Conservation (phyloP, 106 monocot species). For the Dioscorea dumetorum region DNA sequence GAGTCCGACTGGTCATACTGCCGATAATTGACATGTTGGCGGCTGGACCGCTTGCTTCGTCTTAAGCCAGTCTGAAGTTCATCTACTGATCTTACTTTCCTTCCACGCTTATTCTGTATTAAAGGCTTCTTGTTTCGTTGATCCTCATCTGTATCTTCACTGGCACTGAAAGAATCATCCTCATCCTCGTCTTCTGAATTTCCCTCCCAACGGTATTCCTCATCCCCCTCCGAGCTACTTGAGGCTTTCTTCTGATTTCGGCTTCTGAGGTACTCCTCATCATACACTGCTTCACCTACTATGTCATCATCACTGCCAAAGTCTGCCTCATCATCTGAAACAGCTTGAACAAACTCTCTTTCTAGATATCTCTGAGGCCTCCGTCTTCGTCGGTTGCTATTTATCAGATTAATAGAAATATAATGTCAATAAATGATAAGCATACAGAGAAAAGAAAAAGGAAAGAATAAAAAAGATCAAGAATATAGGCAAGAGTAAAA, state of each 20-base stretch:
- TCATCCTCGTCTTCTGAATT: conserved; percentile 52
- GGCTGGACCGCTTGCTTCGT: conserved; percentile 72
- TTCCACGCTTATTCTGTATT: conserved; percentile 31
- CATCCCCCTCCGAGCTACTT: conserved; percentile 75
- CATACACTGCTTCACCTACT: conserved; percentile 94
- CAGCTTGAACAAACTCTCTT: conserved; percentile 65
- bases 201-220: conserved; percentile 62
- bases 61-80: conserved; percentile 66
- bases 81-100: conserved; percentile 46
- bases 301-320: conserved; percentile 93
- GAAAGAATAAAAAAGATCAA: too few species aligned
- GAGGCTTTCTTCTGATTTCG: conserved; percentile 52
- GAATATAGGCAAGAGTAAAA: background rate
- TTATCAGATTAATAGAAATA: background rate
- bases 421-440: too few species aligned
- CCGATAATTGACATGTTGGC: conserved; percentile 52
- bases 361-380: conserved; percentile 79
- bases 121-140: conserved; percentile 21
- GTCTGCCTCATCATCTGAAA: conserved; percentile 49
- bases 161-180: conserved; percentile 50
- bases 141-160: conserved; percentile 43
- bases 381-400: conserved; percentile 60
- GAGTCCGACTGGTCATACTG: conserved; percentile 77
- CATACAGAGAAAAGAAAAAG: too few species aligned
- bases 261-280: conserved; percentile 78